These are phyloP conservation scores for Boletus holoroseus DNA, from an alignment of 1,284 basidiomycete species.

Conservation along the genomic window DNA sequence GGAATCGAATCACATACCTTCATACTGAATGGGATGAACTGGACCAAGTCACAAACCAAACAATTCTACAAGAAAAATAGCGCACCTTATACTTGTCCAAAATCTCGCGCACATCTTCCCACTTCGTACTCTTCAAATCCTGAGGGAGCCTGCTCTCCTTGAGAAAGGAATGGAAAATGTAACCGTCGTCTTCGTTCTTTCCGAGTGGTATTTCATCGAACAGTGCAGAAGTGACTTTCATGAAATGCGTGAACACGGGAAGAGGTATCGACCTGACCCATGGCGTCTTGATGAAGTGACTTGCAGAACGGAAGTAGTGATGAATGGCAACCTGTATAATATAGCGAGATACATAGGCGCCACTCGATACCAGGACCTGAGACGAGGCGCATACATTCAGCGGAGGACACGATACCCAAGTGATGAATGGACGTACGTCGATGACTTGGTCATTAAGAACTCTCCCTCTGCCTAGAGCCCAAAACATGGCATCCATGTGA, in stretches of 20 bases:
- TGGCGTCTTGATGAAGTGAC: constrained; percentile 63
- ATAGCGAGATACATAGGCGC: constrained; percentile 71
- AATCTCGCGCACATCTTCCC: constrained; percentile 59
- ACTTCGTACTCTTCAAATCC: constrained; percentile 49
- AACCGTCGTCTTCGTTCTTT: constrained; percentile 70
- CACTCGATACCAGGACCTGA: constrained; percentile 65
- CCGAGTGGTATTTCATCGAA: constrained; percentile 61
- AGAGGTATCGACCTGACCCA: constrained; percentile 65
- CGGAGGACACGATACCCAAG: background rate
- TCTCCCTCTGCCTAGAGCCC: constrained; percentile 62
- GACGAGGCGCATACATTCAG: constrained; percentile 23
- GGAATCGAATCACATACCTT: constrained; percentile 41
- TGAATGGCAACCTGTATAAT: constrained; percentile 69
- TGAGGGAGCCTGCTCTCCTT: constrained; percentile 59
- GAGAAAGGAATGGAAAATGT: constrained; percentile 55
- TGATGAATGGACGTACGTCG: constrained; percentile 47
- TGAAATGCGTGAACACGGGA: constrained; percentile 55
- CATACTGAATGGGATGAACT: constrained; percentile 72
- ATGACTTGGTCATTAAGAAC: constrained; percentile 60
- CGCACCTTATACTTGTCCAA: constrained; percentile 64
- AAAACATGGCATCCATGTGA: constrained; percentile 59
- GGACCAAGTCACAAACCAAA: constrained; percentile 19
- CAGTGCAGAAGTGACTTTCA: constrained; percentile 49
- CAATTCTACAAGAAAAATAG: constrained; percentile 8
- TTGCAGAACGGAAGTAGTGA: constrained; percentile 65